Evolutionary conservation across 768 basidiomycete species (phyloP).

Genomic region (Lactarius quietus): DNA sequence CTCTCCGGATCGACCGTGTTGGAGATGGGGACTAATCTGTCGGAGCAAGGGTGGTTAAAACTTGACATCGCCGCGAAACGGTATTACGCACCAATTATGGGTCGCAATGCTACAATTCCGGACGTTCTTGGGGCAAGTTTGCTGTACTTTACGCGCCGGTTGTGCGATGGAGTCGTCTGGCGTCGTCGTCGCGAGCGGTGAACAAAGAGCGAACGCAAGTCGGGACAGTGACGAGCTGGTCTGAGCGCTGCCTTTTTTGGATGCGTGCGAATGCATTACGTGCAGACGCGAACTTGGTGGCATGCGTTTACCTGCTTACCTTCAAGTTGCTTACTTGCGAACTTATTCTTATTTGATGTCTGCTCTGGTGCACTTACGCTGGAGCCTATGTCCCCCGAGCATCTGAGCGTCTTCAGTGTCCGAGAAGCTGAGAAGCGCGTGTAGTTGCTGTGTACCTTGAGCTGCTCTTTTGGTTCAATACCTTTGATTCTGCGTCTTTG

Average conservation of each 20-base stretch:
- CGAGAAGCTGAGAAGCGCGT: not conserved
- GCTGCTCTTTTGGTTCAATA: not conserved
- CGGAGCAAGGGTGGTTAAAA: not conserved
- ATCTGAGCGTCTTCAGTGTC: not conserved
- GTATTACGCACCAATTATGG: conserved; percentile 5
- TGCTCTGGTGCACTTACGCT: not conserved
- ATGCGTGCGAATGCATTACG: conserved; percentile 18
- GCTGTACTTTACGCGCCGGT: conserved; percentile 12
- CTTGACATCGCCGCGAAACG: not conserved
- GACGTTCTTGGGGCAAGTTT: not conserved
- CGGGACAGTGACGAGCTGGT: not conserved
- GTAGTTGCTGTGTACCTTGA: not conserved
- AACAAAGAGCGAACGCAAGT: conserved; percentile 1
- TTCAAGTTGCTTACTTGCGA: no score
- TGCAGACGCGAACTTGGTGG: not conserved
- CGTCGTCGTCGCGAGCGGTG: conserved; percentile 21
- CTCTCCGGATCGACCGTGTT: conserved; percentile 8
- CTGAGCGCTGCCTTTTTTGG: not conserved
- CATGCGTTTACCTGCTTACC: no score
- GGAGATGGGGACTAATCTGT: conserved; percentile 12
- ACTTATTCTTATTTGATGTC: no score
- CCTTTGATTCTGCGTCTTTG: not conserved
- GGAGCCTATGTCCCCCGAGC: not conserved
- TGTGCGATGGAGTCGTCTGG: not conserved
- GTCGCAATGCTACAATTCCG: not conserved